Conservation (phyloP, 2,329 filamentous ascomycete genomes). For the Sporothrix pallida region DNA sequence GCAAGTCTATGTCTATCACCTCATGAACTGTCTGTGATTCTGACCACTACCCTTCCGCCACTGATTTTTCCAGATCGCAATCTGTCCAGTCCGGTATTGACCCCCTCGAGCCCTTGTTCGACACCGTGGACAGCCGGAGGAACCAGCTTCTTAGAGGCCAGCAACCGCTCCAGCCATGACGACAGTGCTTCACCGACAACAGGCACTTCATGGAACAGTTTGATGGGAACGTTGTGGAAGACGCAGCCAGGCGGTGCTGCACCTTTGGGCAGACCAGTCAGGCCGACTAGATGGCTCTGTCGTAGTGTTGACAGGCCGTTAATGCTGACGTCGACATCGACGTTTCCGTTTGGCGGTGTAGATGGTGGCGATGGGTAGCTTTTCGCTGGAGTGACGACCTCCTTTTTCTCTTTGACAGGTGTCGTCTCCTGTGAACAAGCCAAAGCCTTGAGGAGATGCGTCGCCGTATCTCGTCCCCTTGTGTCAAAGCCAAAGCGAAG, state of each 20-base stretch:
- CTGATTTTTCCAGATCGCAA: slow-evolving; percentile 70
- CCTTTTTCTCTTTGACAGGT: no score
- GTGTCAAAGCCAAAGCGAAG: slow-evolving; percentile 74
- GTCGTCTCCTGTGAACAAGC: neutral
- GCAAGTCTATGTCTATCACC: no score
- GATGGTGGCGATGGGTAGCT: slow-evolving; percentile 8
- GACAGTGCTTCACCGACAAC: slow-evolving; percentile 67
- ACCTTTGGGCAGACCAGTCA: slow-evolving; percentile 70
- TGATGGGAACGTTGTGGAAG: slow-evolving; percentile 74
- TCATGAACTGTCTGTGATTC: slow-evolving; percentile 31
- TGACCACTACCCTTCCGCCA: slow-evolving; percentile 71
- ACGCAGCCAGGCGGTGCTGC: slow-evolving; percentile 51
- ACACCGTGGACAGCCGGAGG: slow-evolving; percentile 70
- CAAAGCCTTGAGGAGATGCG: slow-evolving; percentile 61
- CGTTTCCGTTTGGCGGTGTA: neutral
- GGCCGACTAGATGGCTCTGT: slow-evolving; percentile 66
- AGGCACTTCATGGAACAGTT: slow-evolving; percentile 73
- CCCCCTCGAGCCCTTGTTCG: slow-evolving; percentile 65
- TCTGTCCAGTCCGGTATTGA: slow-evolving; percentile 71
- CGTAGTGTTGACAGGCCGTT: slow-evolving; percentile 47
- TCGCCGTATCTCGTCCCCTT: slow-evolving; percentile 67
- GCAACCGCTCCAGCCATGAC: slow-evolving; percentile 70
- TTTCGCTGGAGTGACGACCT: neutral
- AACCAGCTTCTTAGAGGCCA: slow-evolving; percentile 58
- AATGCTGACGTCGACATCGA: neutral